A percentile compares a stretch with the other conserved stretches of the same genome.
Conservation (phyloP, 2,329 filamentous ascomycete genomes). For the Coniochaeta ligniaria region DNA sequence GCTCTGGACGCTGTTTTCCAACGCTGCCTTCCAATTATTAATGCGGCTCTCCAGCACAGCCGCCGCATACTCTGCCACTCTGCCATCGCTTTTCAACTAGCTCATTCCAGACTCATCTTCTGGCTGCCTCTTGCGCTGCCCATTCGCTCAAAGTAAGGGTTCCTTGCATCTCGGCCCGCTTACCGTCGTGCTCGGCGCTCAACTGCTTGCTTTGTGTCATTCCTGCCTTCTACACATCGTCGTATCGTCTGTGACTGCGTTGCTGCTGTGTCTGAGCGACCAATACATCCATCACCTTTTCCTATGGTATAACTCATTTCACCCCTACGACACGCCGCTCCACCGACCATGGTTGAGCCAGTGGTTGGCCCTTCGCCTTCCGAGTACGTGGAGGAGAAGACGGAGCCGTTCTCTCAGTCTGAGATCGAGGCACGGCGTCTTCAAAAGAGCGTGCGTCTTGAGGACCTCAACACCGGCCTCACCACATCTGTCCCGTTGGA, state of each 20-base stretch:
- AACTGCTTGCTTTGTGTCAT: not conserved
- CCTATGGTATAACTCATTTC: conserved; percentile 3
- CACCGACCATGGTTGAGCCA: conserved; percentile 34
- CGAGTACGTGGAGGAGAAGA: conserved; percentile 41
- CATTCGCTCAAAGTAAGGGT: conserved; percentile 3
- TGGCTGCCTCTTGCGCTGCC: conserved; percentile 4
- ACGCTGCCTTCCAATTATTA: conserved; percentile 7
- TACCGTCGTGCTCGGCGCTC: not conserved
- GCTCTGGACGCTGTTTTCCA: conserved; percentile 5
- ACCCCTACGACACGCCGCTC: conserved; percentile 1
- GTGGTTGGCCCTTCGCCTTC: conserved; percentile 13
- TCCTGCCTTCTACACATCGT: not conserved
- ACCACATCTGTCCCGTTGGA: conserved; percentile 45
- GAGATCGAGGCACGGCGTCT: conserved; percentile 43
- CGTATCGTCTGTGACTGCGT: conserved; percentile 6
- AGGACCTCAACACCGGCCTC: conserved; percentile 30
- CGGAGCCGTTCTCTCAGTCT: conserved; percentile 50
- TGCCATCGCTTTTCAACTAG: not conserved
- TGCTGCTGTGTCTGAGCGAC: not conserved
- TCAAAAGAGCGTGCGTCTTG: conserved; percentile 33
- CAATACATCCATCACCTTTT: not conserved
- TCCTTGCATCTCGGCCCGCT: conserved; percentile 1
- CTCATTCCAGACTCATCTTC: not conserved
- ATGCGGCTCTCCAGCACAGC: not conserved
- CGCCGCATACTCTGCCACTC: not conserved